These are phyloP conservation scores for Ceratobasidium theobromae DNA, from an alignment of 1,284 basidiomycete genomes.

Conservation along the genomic window DNA sequence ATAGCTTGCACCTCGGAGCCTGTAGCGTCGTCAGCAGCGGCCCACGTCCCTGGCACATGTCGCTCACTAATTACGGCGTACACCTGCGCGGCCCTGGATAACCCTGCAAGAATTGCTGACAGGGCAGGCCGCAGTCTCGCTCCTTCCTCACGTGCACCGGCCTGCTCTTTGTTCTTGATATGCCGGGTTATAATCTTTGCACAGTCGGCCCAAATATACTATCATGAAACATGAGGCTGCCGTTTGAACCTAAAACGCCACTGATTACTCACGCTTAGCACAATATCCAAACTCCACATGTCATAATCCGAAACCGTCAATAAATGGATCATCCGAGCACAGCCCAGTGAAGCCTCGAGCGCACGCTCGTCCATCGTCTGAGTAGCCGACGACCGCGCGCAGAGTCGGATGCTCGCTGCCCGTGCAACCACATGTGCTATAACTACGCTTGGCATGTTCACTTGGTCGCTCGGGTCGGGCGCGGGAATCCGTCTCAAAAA, in stretches of 20 bases:
- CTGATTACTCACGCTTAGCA: background rate
- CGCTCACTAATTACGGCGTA: constrained; percentile 10
- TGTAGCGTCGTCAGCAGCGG: background rate
- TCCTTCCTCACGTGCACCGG: background rate
- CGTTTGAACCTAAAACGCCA: background rate
- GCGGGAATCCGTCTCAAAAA: constrained; percentile 3
- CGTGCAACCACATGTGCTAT: constrained; percentile 6
- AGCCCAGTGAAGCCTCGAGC: background rate
- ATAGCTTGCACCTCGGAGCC: constrained; percentile 4
- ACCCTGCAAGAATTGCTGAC: constrained; percentile 3
- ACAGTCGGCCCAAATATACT: constrained; percentile 29
- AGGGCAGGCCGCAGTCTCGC: constrained; percentile 1
- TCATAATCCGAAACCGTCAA: constrained; percentile 18
- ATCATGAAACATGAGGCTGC: background rate
- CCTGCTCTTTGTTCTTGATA: background rate
- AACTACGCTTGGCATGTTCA: constrained; percentile 7
- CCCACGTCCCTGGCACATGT: background rate
- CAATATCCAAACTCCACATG: constrained; percentile 28
- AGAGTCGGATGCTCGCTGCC: constrained; percentile 11
- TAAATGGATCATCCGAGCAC: constrained; percentile 7
- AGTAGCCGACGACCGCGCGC: background rate
- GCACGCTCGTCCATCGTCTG: constrained; percentile 19
- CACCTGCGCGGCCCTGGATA: constrained; percentile 1
- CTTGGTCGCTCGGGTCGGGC: background rate
- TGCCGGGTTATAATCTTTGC: constrained; percentile 21